Conservation (phyloP, 1,139 yeast species). For the Zygotorulaspora mrakii region DNA sequence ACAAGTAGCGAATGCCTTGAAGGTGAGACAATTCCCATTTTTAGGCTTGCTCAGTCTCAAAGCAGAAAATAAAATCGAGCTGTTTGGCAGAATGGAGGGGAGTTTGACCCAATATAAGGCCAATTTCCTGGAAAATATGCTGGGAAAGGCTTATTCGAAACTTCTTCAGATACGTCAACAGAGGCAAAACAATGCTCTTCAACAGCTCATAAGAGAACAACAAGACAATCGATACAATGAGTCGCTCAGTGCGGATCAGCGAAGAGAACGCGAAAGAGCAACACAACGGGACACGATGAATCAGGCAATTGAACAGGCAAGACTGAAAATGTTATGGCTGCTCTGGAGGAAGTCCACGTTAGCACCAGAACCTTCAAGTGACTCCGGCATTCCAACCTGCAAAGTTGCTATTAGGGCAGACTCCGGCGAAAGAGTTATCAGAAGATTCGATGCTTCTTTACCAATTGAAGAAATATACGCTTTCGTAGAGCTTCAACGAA, state of each 20-base stretch:
- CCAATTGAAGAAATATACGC: conserved; percentile 56
- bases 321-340: conserved; percentile 41
- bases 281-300: conserved; percentile 29
- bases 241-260: conserved; percentile 49
- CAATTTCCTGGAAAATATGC: conserved; percentile 40
- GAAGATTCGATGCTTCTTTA: conserved; percentile 46
- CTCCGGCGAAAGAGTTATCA: conserved; percentile 48
- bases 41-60: conserved; percentile 65
- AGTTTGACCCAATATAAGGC: conserved; percentile 30
- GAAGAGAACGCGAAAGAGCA: conserved; percentile 38
- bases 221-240: conserved; percentile 78
- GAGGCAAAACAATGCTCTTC: conserved; percentile 55
- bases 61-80: conserved; percentile 52
- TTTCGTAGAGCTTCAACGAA: conserved; percentile 47
- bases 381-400: conserved; percentile 36
- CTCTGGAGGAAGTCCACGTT: conserved; percentile 45
- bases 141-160: conserved; percentile 58
- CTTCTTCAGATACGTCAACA: conserved; percentile 57
- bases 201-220: conserved; percentile 60
- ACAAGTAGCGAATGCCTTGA: conserved; percentile 74
- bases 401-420: conserved; percentile 58
- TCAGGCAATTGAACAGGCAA: conserved; percentile 28
- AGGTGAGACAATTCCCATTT: conserved; percentile 75
- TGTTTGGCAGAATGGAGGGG: conserved; percentile 70
- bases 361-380: conserved; percentile 37